These are phyloP conservation scores for Aspergillus caelatus DNA, from an alignment of 2,329 filamentous ascomycete genomes.

Conservation along the genomic window DNA sequence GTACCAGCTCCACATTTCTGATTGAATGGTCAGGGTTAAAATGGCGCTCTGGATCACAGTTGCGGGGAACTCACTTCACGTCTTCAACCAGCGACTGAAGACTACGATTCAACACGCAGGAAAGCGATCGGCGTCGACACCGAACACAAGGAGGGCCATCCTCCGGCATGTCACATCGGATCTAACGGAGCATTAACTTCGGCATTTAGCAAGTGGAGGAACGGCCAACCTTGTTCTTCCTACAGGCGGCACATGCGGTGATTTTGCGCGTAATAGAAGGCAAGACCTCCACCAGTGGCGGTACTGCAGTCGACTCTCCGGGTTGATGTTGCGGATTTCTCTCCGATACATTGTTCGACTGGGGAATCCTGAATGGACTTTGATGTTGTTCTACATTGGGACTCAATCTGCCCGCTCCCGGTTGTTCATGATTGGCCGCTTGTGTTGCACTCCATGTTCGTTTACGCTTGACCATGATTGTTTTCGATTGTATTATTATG, in stretches of 20 bases:
- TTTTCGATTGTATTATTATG: neutral
- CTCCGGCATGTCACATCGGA: slow-evolving; percentile 52
- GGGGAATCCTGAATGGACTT: neutral
- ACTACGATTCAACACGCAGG: slow-evolving; percentile 53
- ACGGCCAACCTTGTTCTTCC: neutral
- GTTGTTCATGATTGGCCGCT: neutral
- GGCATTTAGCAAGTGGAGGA: neutral
- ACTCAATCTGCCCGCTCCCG: neutral
- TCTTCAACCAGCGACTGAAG: slow-evolving; percentile 35
- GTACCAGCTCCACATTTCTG: neutral
- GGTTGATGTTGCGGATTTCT: neutral
- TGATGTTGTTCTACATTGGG: neutral
- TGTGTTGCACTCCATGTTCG: neutral
- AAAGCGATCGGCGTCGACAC: slow-evolving; percentile 49
- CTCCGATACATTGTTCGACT: neutral
- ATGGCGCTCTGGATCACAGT: neutral
- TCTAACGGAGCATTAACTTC: slow-evolving; percentile 29
- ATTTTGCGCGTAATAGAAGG: neutral
- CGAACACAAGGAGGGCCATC: slow-evolving; percentile 50
- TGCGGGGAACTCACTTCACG: neutral
- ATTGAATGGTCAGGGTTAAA: rapidly evolving
- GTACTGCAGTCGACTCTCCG: neutral
- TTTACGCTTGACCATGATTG: neutral
- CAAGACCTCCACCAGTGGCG: neutral
- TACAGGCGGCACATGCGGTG: neutral